Evolutionary conservation across 371 early-diverging fungal genomes (phyloP).

Genomic region (Rozella allomycis): DNA sequence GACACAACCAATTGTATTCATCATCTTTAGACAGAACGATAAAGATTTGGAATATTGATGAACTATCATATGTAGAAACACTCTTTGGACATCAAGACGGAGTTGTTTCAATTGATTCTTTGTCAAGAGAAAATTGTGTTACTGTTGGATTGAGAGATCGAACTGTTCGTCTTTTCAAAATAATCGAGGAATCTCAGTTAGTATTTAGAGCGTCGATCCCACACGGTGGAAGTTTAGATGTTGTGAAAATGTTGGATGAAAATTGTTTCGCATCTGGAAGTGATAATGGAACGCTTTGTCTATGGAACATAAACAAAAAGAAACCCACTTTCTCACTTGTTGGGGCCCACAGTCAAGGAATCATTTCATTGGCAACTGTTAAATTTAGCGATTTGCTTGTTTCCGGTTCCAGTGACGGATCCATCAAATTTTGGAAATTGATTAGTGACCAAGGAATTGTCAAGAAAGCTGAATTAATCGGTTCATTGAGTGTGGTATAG

Average conservation of each 20-base stretch:
- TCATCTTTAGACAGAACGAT: slow-evolving; percentile 75
- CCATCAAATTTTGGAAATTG: no score
- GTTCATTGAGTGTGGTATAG: no score
- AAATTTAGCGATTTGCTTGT: no score
- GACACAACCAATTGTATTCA: slow-evolving; percentile 67
- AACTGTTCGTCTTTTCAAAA: slow-evolving; percentile 79
- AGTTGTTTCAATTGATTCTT: slow-evolving; percentile 48
- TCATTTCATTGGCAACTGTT: no score
- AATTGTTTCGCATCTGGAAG: slow-evolving; percentile 69
- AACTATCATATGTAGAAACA: slow-evolving; percentile 77
- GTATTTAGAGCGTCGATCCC: slow-evolving; percentile 62
- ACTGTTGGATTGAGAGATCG: slow-evolving; percentile 79
- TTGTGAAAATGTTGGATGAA: slow-evolving; percentile 69
- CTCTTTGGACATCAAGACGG: slow-evolving; percentile 91
- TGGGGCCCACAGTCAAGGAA: slow-evolving; percentile 45
- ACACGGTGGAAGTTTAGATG: slow-evolving; percentile 59
- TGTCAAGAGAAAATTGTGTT: slow-evolving; percentile 66
- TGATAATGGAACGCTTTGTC: slow-evolving; percentile 62
- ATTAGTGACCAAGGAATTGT: no score
- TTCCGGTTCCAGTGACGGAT: no score
- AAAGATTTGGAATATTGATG: slow-evolving; percentile 86
- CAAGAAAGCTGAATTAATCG: no score
- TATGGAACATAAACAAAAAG: slow-evolving; percentile 75
- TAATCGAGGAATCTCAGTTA: slow-evolving; percentile 74
- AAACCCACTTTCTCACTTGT: slow-evolving; percentile 58